Percentiles rank a stretch among this genome's conserved stretches.
Evolutionary conservation across 345 rosid genomes (phyloP).

Genomic region (Acer campestre): DNA sequence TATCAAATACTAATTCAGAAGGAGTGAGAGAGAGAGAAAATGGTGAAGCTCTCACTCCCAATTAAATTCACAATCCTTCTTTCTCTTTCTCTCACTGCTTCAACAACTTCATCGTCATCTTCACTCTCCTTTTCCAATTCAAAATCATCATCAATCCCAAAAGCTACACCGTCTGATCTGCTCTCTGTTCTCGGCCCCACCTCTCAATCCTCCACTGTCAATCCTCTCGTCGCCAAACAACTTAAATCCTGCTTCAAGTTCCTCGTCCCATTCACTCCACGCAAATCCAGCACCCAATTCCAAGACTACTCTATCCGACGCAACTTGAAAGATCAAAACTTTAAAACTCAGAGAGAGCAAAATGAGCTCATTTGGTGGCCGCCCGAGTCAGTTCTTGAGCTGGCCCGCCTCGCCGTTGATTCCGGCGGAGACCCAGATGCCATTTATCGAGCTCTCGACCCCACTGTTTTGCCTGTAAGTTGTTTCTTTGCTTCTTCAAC

Average conservation of each 20-base stretch:
- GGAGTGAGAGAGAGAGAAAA: neutral
- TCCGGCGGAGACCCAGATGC: slow-evolving; percentile 81
- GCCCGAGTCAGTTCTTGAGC: slow-evolving; percentile 75
- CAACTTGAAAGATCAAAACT: slow-evolving; percentile 8
- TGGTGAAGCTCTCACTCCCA: slow-evolving; percentile 37
- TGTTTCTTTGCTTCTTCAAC: neutral
- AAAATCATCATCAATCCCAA: slow-evolving; percentile 39
- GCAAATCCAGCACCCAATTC: neutral
- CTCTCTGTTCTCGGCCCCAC: slow-evolving; percentile 67
- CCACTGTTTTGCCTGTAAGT: slow-evolving; percentile 65
- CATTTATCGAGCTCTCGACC: slow-evolving; percentile 69
- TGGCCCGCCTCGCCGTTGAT: slow-evolving; percentile 89
- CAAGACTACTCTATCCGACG: slow-evolving; percentile 20
- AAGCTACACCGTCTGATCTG: slow-evolving; percentile 73
- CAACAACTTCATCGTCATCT: slow-evolving; percentile 41
- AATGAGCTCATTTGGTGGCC: slow-evolving; percentile 91
- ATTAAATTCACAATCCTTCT: slow-evolving; percentile 51
- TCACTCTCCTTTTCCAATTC: slow-evolving; percentile 22
- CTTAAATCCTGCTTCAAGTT: slow-evolving; percentile 72
- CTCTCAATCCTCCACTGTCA: slow-evolving; percentile 42
- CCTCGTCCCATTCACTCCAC: slow-evolving; percentile 65
- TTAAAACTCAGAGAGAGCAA: slow-evolving; percentile 27
- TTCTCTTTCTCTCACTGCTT: slow-evolving; percentile 55
- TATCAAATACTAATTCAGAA: too few species aligned
- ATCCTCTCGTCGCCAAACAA: slow-evolving; percentile 55